Percentiles rank a stretch among this genome's conserved stretches.
Conservation (phyloP, 1,139 yeast genomes). For the Nakaseomyces glabratus region DNA sequence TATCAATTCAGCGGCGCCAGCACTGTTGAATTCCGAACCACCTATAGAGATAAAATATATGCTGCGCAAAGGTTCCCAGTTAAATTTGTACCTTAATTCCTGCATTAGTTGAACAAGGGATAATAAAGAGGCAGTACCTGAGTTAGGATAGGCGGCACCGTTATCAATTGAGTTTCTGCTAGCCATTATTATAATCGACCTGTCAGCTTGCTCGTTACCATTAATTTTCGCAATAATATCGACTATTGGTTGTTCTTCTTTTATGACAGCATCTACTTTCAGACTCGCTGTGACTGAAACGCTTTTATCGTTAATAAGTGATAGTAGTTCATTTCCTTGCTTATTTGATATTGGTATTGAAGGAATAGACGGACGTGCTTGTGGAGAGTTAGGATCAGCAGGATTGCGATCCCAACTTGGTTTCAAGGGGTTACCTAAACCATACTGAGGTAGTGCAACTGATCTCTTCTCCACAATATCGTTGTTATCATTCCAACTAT, state of each 20-base stretch:
- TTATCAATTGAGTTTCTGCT: slow-evolving; percentile 68
- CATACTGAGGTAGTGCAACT: slow-evolving; percentile 55
- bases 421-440: slow-evolving; percentile 66
- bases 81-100: slow-evolving; percentile 52
- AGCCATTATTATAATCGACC: slow-evolving; percentile 74
- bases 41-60: slow-evolving; percentile 83
- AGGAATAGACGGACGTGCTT: slow-evolving; percentile 61
- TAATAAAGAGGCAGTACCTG: slow-evolving; percentile 67
- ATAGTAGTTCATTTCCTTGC: slow-evolving; percentile 49
- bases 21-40: slow-evolving; percentile 71
- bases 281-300: slow-evolving; percentile 32
- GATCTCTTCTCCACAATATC: slow-evolving; percentile 54
- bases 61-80: slow-evolving; percentile 82
- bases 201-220: slow-evolving; percentile 73
- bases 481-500: slow-evolving; percentile 20
- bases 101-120: slow-evolving; percentile 68
- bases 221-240: slow-evolving; percentile 69
- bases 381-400: slow-evolving; percentile 41
- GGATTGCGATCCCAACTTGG: slow-evolving; percentile 46
- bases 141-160: slow-evolving; percentile 65
- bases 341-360: slow-evolving; percentile 66
- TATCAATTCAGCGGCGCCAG: slow-evolving; percentile 78
- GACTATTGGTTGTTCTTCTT: slow-evolving; percentile 61
- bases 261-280: slow-evolving; percentile 40
- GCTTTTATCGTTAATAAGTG: slow-evolving; percentile 32